Base-by-base conservation (phyloP, 2,329 filamentous ascomycete genomes). In the Didymella segeticola region DNA sequence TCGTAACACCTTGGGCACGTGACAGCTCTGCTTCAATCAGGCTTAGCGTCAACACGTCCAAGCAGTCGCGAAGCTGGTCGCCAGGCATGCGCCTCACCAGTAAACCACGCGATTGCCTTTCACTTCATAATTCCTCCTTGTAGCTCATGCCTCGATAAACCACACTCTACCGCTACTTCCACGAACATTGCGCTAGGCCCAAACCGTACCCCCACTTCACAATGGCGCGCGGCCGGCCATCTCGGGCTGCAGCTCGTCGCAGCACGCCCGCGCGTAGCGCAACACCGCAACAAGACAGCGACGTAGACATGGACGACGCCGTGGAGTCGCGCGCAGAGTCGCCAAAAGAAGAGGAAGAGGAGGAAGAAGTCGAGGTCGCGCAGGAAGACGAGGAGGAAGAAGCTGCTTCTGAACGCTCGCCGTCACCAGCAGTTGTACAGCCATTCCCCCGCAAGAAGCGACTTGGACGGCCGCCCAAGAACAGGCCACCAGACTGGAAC, bases 381-480 rank as follows among this genome's bases (percentile, higher is more conserved):
- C 66, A 68, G 23, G 64, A 54, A n/a, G 60, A 61, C 39, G 66
- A 69, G 11, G 62, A 71, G 55, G 77, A 78, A 19, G 80, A 77
- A 19, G 80, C 79, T 50, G 69, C 74, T 30, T 74, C 78, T 71
- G 55, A 80, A 79, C 62, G 71, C 69, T 60, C 74, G 71, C 51
- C 81, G 75, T 66, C 78, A 64, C 57, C 78, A 70, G 61, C 64
- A 36, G 77, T 80, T 31, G 86, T 86, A 22, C 85, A 77, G 66
- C 54, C 89, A 38, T 82, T 91, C 42, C 80, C 81, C 47, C 85
- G 89, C 68, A 90, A 90, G 75, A 82, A 83, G 62, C 87, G 91
- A 46, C 82, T 93, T n/a, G 92, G 92, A 17, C 86, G 92, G 11
- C 91, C 91, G 2, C 90, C 91, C 0, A 96, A 95, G 81, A 93